phyloP scores from a whole-genome alignment of 257 asterid species.

The Lantana camara region DNA sequence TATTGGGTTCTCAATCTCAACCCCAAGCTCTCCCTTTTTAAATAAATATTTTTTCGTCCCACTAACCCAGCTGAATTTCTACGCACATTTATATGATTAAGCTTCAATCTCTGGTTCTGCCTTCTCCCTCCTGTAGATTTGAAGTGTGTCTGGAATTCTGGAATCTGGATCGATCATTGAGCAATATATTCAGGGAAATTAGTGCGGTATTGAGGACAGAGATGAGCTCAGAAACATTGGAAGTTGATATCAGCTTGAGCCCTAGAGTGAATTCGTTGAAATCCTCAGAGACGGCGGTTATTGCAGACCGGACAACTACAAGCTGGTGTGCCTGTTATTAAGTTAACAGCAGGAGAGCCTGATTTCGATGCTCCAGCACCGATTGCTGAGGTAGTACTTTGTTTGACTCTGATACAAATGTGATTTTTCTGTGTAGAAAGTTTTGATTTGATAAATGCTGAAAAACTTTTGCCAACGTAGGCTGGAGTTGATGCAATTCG shows the following conservation, averaged over 20 bases:
- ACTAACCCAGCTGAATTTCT: too few species aligned
- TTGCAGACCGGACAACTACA: slow-evolving; percentile 87
- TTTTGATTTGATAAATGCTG: not conserved
- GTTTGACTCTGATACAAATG: not conserved
- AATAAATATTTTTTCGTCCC: too few species aligned
- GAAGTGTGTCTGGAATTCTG: too few species aligned
- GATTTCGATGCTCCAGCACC: slow-evolving; percentile 91
- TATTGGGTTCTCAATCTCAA: too few species aligned
- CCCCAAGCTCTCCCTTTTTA: too few species aligned
- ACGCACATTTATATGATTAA: too few species aligned
- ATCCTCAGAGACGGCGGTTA: slow-evolving; percentile 88
- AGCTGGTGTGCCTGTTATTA: slow-evolving; percentile 93
- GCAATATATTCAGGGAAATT: too few species aligned
- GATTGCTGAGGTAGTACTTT: slow-evolving; percentile 81
- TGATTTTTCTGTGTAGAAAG: not conserved
- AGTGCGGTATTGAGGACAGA: slow-evolving; percentile 40
- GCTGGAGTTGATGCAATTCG: too few species aligned
- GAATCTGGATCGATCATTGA: too few species aligned
- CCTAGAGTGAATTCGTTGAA: slow-evolving; percentile 88
- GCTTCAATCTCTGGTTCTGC: too few species aligned
- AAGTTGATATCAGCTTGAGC: slow-evolving; percentile 72
- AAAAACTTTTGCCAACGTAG: too few species aligned
- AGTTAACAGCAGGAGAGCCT: slow-evolving; percentile 95
- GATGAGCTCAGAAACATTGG: slow-evolving; percentile 37
- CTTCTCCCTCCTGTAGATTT: too few species aligned